These are phyloP conservation scores for Zostera marina DNA, from an alignment of 116 monocot species.

Conservation along the genomic window DNA sequence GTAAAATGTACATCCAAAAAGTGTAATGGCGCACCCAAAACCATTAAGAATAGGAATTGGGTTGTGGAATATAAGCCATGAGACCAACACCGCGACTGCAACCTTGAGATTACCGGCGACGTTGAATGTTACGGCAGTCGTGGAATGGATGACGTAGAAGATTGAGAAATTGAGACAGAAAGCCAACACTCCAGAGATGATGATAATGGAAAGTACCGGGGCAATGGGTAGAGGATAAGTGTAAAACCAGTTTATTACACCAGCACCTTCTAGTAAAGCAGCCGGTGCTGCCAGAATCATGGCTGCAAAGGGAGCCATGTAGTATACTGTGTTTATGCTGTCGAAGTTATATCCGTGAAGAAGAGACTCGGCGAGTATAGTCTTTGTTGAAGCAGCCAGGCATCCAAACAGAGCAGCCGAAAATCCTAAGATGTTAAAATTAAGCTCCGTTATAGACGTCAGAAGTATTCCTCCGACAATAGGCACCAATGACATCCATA, in stretches of 20 bases:
- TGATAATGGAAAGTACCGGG: constrained; percentile 47
- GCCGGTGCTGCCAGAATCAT: constrained; percentile 83
- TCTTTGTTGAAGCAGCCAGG: constrained; percentile 89
- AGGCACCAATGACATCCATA: constrained; percentile 78
- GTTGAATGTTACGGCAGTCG: constrained; percentile 93
- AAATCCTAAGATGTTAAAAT: constrained; percentile 77
- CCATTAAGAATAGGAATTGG: constrained; percentile 67
- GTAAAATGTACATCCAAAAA: constrained; percentile 78
- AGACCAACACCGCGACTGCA: constrained; percentile 68
- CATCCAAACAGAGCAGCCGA: constrained; percentile 91
- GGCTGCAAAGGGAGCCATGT: constrained; percentile 97
- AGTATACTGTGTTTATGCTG: constrained; percentile 98
- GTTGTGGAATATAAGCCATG: constrained; percentile 85
- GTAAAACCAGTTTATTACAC: constrained; percentile 63
- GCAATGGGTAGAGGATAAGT: constrained; percentile 22
- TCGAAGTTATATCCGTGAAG: constrained; percentile 99
- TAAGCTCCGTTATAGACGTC: constrained; percentile 86
- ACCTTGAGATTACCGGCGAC: constrained; percentile 97
- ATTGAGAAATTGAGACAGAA: constrained; percentile 98
- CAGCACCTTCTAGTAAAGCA: constrained; percentile 53
- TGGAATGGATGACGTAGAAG: constrained; percentile 95
- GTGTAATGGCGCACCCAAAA: constrained; percentile 61
- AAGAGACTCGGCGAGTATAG: constrained; percentile 88
- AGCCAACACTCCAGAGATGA: constrained; percentile 59
- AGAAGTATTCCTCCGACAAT: constrained; percentile 93